Evolutionary conservation across 1,139 yeast species (phyloP).

Genomic region (Yamadazyma aaseri): DNA sequence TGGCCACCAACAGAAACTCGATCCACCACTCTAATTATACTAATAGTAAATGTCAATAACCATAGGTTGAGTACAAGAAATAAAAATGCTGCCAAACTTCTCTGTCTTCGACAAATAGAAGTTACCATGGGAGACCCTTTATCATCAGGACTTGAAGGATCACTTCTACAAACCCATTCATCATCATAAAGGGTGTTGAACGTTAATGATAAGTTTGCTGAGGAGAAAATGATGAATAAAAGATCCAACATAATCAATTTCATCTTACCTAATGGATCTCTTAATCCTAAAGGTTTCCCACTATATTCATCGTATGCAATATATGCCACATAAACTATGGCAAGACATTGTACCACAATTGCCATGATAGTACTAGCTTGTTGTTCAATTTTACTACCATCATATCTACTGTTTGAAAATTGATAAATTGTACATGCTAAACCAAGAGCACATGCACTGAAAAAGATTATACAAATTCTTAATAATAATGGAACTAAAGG

Average conservation of each 20-base stretch:
- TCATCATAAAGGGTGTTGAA: constrained; percentile 80
- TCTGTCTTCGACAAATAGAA: constrained; percentile 73
- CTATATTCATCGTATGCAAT: constrained; percentile 89
- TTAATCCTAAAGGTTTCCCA: constrained; percentile 86
- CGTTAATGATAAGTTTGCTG: constrained; percentile 83
- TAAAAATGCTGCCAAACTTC: constrained; percentile 74
- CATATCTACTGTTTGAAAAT: constrained; percentile 39
- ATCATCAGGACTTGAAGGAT: background rate
- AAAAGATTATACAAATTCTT: constrained; percentile 63
- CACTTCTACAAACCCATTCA: constrained; percentile 69
- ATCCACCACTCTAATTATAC: constrained; percentile 81
- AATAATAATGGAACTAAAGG: constrained; percentile 80
- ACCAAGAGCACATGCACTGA: constrained; percentile 63
- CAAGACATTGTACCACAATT: constrained; percentile 75
- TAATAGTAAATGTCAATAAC: constrained; percentile 82
- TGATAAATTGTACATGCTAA: constrained; percentile 65
- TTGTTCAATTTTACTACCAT: constrained; percentile 54
- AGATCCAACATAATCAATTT: constrained; percentile 75
- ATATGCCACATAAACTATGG: constrained; percentile 72
- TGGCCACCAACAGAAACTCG: constrained; percentile 20
- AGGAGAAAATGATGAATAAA: constrained; percentile 85
- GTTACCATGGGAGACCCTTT: constrained; percentile 28
- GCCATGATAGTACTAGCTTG: constrained; percentile 95
- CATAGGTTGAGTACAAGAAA: constrained; percentile 75
- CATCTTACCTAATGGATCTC: constrained; percentile 82